Conservation (phyloP, 2,329 filamentous ascomycete species). For the Cyphellophora europaea region DNA sequence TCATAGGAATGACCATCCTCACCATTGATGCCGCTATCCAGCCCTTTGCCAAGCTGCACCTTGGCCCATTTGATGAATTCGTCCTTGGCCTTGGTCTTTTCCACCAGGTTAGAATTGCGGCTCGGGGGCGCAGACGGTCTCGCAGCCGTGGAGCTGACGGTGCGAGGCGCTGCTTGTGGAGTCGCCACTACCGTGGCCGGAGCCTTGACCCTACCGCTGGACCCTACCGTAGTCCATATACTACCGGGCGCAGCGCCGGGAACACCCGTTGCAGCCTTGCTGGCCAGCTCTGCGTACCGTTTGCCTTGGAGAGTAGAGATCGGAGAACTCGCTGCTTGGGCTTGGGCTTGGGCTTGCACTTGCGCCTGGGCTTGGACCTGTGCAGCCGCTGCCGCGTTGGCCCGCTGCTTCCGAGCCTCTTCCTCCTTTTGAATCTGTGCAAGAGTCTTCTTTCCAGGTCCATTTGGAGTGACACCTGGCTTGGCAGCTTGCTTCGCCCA, state of each 20-base stretch:
- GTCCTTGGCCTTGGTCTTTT: conserved; percentile 61
- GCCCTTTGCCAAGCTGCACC: conserved; percentile 64
- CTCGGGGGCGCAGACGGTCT: conserved; percentile 48
- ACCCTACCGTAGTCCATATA: conserved; percentile 92
- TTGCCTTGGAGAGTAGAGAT: conserved; percentile 52
- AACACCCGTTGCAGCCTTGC: conserved; percentile 53
- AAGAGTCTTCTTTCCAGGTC: conserved; percentile 69
- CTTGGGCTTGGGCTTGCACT: conserved; percentile 31
- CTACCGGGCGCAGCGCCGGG: conserved; percentile 35
- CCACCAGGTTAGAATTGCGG: conserved; percentile 32
- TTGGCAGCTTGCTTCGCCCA: conserved; percentile 43
- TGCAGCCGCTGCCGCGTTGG: conserved; percentile 39
- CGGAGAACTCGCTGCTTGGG: conserved; percentile 31
- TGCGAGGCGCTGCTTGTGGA: conserved; percentile 35
- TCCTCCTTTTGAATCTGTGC: conserved; percentile 97
- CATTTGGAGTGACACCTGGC: conserved; percentile 26
- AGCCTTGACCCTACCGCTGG: conserved; percentile 80
- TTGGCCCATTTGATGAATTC: conserved; percentile 93
- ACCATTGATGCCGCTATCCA: conserved; percentile 60
- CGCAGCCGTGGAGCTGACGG: conserved; percentile 31
- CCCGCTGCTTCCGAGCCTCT: conserved; percentile 75
- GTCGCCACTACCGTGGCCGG: conserved; percentile 47
- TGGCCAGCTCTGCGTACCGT: conserved; percentile 87
- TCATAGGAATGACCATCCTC: too few species aligned
- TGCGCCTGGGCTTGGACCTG: conserved; percentile 39